Percentiles rank a stretch among this genome's conserved stretches.
Evolutionary conservation across 371 early-diverging fungal genomes (phyloP).

Genomic region (Cokeromyces recurvatus): DNA sequence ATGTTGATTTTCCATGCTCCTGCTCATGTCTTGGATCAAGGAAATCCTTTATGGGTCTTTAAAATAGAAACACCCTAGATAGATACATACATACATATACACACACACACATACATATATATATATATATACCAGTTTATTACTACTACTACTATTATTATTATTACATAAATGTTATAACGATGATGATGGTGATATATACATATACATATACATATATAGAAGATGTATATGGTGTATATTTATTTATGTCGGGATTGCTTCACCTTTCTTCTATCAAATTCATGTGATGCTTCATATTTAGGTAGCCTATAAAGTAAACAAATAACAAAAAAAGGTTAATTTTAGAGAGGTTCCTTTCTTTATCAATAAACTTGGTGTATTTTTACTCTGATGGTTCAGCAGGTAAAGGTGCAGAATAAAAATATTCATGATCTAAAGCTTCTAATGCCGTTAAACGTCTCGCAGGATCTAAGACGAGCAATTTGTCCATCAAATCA

Average conservation of each 20-base stretch:
- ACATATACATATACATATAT: no score
- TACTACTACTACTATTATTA: no score
- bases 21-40: conserved; percentile 2
- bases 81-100: background rate
- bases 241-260: no score
- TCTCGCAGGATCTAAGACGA: conserved; percentile 71
- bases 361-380: background rate
- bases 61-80: conserved; percentile 6
- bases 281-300: conserved; percentile 62
- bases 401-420: conserved; percentile 54
- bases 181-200: no score
- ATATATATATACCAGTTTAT: no score
- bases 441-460: conserved; percentile 75
- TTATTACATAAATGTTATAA: no score
- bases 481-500: conserved; percentile 71
- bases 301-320: conserved; percentile 44
- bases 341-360: no score
- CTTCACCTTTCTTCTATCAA: conserved; percentile 23
- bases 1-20: conserved; percentile 8
- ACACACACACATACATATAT: no score
- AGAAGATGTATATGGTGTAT: no score
- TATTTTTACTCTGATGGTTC: conserved; percentile 53
- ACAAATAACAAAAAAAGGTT: background rate
- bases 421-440: conserved; percentile 71
- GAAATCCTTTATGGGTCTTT: conserved; percentile 10